A percentile compares a stretch with the other conserved stretches of the same genome.
Conservation (phyloP, 2,329 filamentous ascomycete species). For the Fusarium coicis region DNA sequence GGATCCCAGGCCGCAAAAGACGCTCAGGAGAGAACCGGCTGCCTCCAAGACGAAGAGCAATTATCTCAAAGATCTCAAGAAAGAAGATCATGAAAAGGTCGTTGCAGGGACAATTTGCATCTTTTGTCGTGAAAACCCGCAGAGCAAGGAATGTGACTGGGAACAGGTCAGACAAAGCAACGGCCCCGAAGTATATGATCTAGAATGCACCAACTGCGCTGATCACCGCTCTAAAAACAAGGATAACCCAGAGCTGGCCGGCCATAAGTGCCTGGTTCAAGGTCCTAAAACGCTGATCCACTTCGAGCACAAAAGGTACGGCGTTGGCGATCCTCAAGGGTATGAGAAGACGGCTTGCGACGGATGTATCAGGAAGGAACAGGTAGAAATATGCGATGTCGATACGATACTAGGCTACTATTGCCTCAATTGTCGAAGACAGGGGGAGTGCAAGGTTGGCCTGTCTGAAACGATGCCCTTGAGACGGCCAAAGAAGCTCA, state of each 20-base stretch:
- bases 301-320: slow-evolving; percentile 23
- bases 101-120: neutral
- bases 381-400: slow-evolving; percentile 17
- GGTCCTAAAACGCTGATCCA: neutral
- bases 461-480: neutral
- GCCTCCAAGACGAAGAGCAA: neutral
- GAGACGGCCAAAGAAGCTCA: slow-evolving; percentile 9
- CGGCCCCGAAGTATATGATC: neutral
- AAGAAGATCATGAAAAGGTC: neutral
- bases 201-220: slow-evolving; percentile 36
- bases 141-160: neutral
- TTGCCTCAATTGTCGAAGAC: slow-evolving; percentile 24
- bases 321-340: slow-evolving; percentile 1
- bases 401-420: slow-evolving; percentile 24
- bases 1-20: neutral
- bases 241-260: neutral
- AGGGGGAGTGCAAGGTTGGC: neutral
- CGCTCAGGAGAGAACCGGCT: neutral
- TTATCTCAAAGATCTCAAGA: neutral
- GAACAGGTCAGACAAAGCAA: neutral
- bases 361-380: neutral
- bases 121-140: slow-evolving; percentile 8
- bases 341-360: neutral
- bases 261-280: slow-evolving; percentile 14
- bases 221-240: slow-evolving; percentile 20